Evolutionary conservation across 805 yeast genomes (phyloP).

Genomic region (Yamadazyma nakazawae): DNA sequence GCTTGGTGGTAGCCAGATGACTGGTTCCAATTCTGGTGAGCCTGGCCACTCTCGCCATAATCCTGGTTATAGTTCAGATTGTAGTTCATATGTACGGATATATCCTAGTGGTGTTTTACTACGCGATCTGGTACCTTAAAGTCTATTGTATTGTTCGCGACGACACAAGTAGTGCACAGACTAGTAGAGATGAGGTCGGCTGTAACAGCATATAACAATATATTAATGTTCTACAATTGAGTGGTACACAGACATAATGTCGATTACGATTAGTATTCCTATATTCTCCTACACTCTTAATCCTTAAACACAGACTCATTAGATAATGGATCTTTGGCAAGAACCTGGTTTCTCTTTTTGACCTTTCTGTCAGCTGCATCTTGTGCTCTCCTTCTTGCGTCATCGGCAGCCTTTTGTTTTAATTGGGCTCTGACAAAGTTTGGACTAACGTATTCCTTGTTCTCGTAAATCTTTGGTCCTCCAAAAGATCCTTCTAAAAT

Average conservation of each 20-base stretch:
- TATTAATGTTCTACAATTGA: too few relatives aligned
- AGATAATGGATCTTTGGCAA: constrained; percentile 79
- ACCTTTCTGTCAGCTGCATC: constrained; percentile 75
- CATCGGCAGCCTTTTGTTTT: constrained; percentile 74
- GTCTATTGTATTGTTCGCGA: too few relatives aligned
- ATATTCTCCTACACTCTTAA: not conserved
- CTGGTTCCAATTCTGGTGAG: not conserved
- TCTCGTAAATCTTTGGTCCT: constrained; percentile 96
- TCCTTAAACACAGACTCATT: constrained; percentile 67
- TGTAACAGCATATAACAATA: too few relatives aligned
- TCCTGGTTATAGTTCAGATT: not conserved
- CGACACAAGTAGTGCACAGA: too few relatives aligned
- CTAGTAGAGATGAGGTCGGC: too few relatives aligned
- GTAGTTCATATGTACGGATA: not conserved
- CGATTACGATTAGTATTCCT: not conserved
- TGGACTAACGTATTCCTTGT: constrained; percentile 95
- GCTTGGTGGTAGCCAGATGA: not conserved
- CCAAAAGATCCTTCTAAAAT: constrained; percentile 95
- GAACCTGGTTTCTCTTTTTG: constrained; percentile 68
- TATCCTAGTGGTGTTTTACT: not conserved
- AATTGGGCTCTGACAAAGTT: constrained; percentile 89
- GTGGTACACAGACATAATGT: not conserved
- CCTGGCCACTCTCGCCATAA: not conserved
- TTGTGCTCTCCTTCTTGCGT: constrained; percentile 74
- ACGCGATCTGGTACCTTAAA: not conserved